A percentile compares a stretch with the other conserved stretches of the same genome.
Conservation (phyloP, 2,329 filamentous ascomycete species). For the Trichoderma oligosporum region DNA sequence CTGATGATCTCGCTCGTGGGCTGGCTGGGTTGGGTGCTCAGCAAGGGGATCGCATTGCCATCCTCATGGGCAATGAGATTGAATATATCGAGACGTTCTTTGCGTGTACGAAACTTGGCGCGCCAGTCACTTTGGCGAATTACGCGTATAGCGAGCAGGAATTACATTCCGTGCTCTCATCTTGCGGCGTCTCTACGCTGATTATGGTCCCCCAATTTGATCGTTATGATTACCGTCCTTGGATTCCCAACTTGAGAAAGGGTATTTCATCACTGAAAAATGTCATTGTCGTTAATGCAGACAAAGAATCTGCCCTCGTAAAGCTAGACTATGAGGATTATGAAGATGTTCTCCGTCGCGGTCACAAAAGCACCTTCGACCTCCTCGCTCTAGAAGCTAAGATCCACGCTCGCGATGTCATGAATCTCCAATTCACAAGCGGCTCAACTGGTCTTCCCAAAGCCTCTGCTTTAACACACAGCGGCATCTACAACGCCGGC, state of each 20-base stretch:
- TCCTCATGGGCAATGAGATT: constrained; percentile 13
- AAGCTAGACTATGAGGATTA: not conserved
- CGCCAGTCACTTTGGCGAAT: not conserved
- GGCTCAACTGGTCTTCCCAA: constrained; percentile 9
- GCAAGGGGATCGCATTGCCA: constrained; percentile 1
- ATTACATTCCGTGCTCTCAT: not conserved
- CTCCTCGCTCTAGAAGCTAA: not conserved
- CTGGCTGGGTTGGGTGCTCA: not conserved
- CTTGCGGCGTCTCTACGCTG: not conserved
- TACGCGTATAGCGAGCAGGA: not conserved
- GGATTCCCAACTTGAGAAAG: not conserved
- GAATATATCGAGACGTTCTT: constrained; percentile 3
- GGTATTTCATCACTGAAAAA: not conserved
- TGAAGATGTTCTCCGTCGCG: not conserved
- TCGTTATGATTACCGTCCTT: not conserved
- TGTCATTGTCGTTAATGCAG: not conserved
- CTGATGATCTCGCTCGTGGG: constrained; percentile 4
- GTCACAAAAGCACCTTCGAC: not conserved
- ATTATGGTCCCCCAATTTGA: constrained; percentile 4
- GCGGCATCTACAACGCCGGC: constrained; percentile 6
- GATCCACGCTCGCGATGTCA: constrained; percentile 1
- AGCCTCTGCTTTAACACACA: not conserved
- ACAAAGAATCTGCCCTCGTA: not conserved
- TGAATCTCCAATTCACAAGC: constrained; percentile 9
- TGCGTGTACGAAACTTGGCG: not conserved